Evolutionary conservation across 2,329 filamentous ascomycete genomes (phyloP), one percentile per base, ranked within the genome.

Genomic region (Aspergillus sp.): DNA sequence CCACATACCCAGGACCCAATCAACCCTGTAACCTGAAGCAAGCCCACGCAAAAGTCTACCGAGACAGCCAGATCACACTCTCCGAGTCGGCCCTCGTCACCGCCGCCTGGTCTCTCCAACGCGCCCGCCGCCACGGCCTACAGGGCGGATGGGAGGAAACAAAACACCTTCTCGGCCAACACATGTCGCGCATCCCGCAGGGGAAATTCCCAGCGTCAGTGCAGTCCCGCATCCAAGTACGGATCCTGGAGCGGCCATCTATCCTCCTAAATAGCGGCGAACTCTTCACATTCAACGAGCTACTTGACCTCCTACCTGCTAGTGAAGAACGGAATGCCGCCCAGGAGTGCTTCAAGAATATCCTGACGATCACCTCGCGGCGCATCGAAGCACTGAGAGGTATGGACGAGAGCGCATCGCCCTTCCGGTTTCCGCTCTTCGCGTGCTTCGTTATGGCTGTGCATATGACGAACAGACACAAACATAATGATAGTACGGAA

Each of bases 11-110:
- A 57, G 58, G 66, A 51, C 45, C 69, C 45, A 61, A 63, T n/a
- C 56, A 69, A 6, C 74, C 76, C 5, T 39, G 55, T 6, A 79
- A 73, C 50, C 54, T 73, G 33, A 79, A 77, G 53, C 77, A 79
- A 54, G 68, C 55, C 2, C 70, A 75, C 61, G 76, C 75, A 24
- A 73, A 77, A 39, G 64, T 73, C 11, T 79, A 79, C 64, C 73
- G 76, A 12, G 71, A 78, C 37, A 72, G 73, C 33, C 77, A 77
- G 51, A 70, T 77, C 22, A 65, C 62, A 41, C 64, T 79, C 13
- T 72, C 75, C 13, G 68, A 76, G 58, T 69, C 73, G 24, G 77
- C 77, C 2, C 62, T 75, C 13, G 65, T 75, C 12, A 66, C 79
- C 19, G 73, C 75, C 15, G 68, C 71, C 33, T 79, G 74, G 71